Evolutionary conservation across 208 protist species (phyloP).

Genomic region (Trypanosoma rangeli): DNA sequence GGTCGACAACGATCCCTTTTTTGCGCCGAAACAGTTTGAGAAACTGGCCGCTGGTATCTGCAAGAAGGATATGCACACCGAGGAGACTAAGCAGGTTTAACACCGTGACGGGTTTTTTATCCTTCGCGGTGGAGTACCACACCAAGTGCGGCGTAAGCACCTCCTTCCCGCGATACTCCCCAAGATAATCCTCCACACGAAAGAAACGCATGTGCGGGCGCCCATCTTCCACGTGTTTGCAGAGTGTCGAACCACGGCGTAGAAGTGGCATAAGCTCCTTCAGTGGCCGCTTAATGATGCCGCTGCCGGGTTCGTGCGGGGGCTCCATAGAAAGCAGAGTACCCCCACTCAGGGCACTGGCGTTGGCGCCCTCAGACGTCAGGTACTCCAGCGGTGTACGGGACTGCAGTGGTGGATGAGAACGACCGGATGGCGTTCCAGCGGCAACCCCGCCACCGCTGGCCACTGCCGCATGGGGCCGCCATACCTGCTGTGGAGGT

Average conservation of each 20-base stretch:
- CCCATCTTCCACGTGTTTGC: conserved; percentile 45
- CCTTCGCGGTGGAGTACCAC: conserved; percentile 32
- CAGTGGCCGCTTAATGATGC: conserved; percentile 48
- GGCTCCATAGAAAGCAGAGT: neutral
- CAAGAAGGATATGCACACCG: conserved; percentile 41
- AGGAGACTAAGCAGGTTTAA: conserved; percentile 47
- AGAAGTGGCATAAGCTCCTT: conserved; percentile 58
- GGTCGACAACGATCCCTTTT: conserved; percentile 36
- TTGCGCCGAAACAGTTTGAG: conserved; percentile 27
- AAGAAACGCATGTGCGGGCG: conserved; percentile 66
- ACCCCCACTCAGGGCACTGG: conserved; percentile 10
- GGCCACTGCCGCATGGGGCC: neutral
- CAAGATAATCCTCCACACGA: conserved; percentile 53
- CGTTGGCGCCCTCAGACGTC: neutral
- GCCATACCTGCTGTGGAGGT: neutral
- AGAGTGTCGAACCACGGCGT: conserved; percentile 35
- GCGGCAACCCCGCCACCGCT: neutral
- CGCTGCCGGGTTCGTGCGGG: conserved; percentile 25
- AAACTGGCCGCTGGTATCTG: conserved; percentile 12
- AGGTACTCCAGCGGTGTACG: neutral
- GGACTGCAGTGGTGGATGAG: conserved; percentile 1
- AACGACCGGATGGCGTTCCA: neutral
- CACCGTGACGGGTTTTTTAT: conserved; percentile 21
- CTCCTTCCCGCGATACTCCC: conserved; percentile 29
- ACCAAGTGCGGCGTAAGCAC: conserved; percentile 71